Base-by-base conservation (phyloP, 768 basidiomycete species). In the Trametes elegans region DNA sequence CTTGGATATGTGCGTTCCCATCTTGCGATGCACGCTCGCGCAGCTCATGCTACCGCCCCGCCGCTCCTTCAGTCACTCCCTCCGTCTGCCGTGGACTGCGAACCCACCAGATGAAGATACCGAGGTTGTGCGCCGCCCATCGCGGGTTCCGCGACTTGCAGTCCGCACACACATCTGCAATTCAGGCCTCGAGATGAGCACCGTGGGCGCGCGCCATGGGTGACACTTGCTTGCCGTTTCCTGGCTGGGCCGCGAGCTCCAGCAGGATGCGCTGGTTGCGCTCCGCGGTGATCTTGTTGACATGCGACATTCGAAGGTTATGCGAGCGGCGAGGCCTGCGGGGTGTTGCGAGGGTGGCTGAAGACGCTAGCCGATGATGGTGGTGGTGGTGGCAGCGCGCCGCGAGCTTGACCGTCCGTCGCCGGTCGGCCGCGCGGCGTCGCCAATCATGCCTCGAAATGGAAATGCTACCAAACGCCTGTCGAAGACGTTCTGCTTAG, bases 1-100 rank as follows among this genome's bases (percentile, higher is more conserved):
- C 83, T 97, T 94, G 0, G 89, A 84, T 61, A 93, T 78, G 68
- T 98, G 95, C 5, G 92, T 95, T 2, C 95, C 95, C 55, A 98
- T 86, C 76, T 95, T 96, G 49, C 95, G 81, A 74, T 98, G 95
- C 46, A 96, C 83, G 55, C 88, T 88, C 14, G 95, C 95, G 67
- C 95, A 98, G 62, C 81, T 82, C 38, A 93, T 78, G 64, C 93
- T 94, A 57, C 31, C 57, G 7, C 9, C n/a, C 45, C 24, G 5
- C 14, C 26, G 3, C 3, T 26, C 13, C 11, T 26, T 43, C 24
- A 43, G 29, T 13, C 5, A 32, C 35, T 19, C 7, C 10, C 7
- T 18, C 28, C 1, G 5, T 19, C 11, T 4, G 6, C n/a, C 28
- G 7, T 21, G 3, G 14, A 28, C n/a, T 31, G 9, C 21, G 19